phyloP scores from a whole-genome alignment of 164 flowering plant genomes.

The Vitis labrusca region DNA sequence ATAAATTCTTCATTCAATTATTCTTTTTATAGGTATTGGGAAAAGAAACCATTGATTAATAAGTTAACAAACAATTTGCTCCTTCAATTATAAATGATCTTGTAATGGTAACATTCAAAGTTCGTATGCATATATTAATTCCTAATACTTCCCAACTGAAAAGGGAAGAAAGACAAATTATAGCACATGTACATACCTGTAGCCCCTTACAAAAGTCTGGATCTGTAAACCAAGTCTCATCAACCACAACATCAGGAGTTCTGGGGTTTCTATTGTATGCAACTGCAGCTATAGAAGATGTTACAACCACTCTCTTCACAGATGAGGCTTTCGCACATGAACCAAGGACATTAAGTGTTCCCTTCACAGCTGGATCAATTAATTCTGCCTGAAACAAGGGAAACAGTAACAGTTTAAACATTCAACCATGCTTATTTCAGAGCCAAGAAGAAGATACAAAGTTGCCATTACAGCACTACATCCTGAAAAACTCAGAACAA shows the following conservation, averaged over 20 bases:
- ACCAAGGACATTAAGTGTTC: constrained; percentile 51
- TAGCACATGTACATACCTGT: constrained; percentile 25
- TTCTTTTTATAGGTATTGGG: no score
- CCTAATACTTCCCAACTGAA: no score
- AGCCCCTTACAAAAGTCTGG: constrained; percentile 32
- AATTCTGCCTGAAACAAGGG: constrained; percentile 41
- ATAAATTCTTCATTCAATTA: no score
- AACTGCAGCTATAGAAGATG: constrained; percentile 57
- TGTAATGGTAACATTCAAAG: not conserved
- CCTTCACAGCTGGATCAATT: constrained; percentile 58
- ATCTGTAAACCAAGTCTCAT: constrained; percentile 58
- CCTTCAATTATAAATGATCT: no score
- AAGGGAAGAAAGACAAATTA: not conserved
- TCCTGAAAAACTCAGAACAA: no score
- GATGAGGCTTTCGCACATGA: constrained; percentile 42
- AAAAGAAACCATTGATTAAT: not conserved
- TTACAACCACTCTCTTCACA: constrained; percentile 49
- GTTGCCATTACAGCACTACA: no score
- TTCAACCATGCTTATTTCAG: no score
- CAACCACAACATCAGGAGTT: constrained; percentile 51
- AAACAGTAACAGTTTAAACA: not conserved
- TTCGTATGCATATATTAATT: no score
- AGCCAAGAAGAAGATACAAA: no score
- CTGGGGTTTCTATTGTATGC: constrained; percentile 34
- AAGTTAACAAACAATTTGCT: no score